Evolutionary conservation across 176 grass and related monocot genomes (phyloP).

Genomic region (Musa schizocarpa): DNA sequence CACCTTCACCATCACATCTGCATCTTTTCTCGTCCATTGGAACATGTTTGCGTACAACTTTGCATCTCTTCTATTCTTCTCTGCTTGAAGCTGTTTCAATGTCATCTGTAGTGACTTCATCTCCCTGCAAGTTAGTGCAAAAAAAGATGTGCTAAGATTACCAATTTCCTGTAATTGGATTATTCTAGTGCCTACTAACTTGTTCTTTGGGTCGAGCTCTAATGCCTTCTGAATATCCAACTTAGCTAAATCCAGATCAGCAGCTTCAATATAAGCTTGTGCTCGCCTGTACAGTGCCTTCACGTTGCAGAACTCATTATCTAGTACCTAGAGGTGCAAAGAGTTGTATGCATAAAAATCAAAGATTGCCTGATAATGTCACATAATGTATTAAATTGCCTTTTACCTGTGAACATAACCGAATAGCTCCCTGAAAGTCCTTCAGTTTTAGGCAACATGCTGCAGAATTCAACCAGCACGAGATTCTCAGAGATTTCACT

Average conservation of each 20-base stretch:
- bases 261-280: constrained; percentile 30
- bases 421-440: constrained; percentile 29
- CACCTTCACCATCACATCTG: constrained; percentile 24
- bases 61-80: constrained; percentile 27
- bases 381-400: background rate
- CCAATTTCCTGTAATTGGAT: background rate
- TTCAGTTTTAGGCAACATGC: constrained; percentile 37
- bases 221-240: constrained; percentile 29
- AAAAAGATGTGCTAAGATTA: background rate
- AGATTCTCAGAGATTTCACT: constrained; percentile 26
- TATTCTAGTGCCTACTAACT: constrained; percentile 2
- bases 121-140: constrained; percentile 24
- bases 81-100: constrained; percentile 31
- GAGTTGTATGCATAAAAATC: background rate
- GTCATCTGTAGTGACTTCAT: constrained; percentile 20
- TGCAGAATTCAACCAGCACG: constrained; percentile 38
- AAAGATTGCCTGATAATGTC: background rate
- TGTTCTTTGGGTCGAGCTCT: constrained; percentile 30
- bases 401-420: constrained; percentile 28
- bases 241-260: constrained; percentile 31
- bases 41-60: constrained; percentile 35
- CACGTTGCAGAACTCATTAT: constrained; percentile 31
- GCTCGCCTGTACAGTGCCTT: constrained; percentile 38
- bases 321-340: constrained; percentile 20
- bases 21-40: constrained; percentile 9